Base-by-base conservation (phyloP, 2,329 filamentous ascomycete species). In the Aspergillus tamarii region DNA sequence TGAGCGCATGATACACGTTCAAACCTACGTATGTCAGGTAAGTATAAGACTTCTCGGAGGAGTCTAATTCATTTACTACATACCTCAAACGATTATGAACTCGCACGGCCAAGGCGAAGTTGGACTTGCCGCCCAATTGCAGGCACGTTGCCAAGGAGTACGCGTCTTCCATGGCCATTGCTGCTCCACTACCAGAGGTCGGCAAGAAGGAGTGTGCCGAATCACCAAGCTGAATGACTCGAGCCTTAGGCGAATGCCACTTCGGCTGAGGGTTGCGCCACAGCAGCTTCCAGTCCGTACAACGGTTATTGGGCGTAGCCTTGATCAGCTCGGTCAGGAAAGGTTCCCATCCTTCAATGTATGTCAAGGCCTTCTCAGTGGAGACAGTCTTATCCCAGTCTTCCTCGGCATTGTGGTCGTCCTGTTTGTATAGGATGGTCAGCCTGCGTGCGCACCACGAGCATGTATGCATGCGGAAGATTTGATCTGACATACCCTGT, bases 1-100 rank as follows among this genome's bases (percentile, higher is more conserved):
- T 84, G 83, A 2, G 81, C 80, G 73, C 82, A 84, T 7, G 78
- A 76, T 56, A 81, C 82, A 57, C 82, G 80, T 64, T 80, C 78
- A 3, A 48, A 48, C 14, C 45, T 48, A 6, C 9, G 12, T 12
- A 28, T 1, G 2, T 2, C 12, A 6, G 14, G 10, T 48, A 19
- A 48, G 23, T 48, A 48, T 16, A 26, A 48, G 0, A 11, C 4
- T 11, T 28, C 1, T 1, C 12, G 8, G 11, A 28, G 0, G 4
- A 19, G 7, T 26, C 5, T 1, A 28, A 5, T 16, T 0, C 2
- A 2, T 8, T 7, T 28, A 19, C 1, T 26, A 14, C 45, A 72
- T 82, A 84, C 34, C 81, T 58, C 2, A 70, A 45, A 3, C 61
- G 48, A 28, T 70, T 70, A 43, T 71, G 64, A 7, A 73, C 55